These are phyloP conservation scores for Boletus patriciae DNA, from an alignment of 768 basidiomycete genomes.

Conservation along the genomic window DNA sequence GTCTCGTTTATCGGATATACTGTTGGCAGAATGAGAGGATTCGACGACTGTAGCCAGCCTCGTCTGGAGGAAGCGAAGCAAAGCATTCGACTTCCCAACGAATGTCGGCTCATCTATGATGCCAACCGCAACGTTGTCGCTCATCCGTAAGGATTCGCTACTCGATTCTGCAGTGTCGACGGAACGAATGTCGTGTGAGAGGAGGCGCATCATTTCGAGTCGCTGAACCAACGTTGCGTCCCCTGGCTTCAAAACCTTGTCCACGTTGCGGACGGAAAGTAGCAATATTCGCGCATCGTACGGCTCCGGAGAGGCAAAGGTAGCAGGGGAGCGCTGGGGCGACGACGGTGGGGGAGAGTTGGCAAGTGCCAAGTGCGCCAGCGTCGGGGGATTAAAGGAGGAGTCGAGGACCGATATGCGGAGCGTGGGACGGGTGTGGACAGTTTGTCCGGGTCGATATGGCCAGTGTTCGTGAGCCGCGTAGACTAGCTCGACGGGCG, in stretches of 20 bases:
- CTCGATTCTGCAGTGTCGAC: not conserved
- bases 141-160: constrained; percentile 2
- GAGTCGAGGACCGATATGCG: constrained; percentile 81
- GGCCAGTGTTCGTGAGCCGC: constrained; percentile 68
- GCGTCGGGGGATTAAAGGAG: constrained; percentile 90
- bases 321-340: not conserved
- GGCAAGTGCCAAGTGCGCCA: constrained; percentile 79
- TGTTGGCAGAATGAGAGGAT: not conserved
- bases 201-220: constrained; percentile 81
- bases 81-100: constrained; percentile 68
- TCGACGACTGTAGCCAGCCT: constrained; percentile 15
- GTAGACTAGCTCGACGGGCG: constrained; percentile 60
- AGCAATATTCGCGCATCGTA: constrained; percentile 79
- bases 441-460: constrained; percentile 33
- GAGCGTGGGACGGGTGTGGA: constrained; percentile 27
- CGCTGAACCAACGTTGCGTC: constrained; percentile 80
- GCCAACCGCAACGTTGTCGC: constrained; percentile 66
- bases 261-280: constrained; percentile 83
- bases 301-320: constrained; percentile 1
- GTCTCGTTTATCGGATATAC: constrained; percentile 13
- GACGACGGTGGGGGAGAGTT: constrained; percentile 37
- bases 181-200: constrained; percentile 48
- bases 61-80: constrained; percentile 51
- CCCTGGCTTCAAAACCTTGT: constrained; percentile 68
- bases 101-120: constrained; percentile 89